Conservation (phyloP, 2,329 filamentous ascomycete genomes). For the Penicillium sp. region DNA sequence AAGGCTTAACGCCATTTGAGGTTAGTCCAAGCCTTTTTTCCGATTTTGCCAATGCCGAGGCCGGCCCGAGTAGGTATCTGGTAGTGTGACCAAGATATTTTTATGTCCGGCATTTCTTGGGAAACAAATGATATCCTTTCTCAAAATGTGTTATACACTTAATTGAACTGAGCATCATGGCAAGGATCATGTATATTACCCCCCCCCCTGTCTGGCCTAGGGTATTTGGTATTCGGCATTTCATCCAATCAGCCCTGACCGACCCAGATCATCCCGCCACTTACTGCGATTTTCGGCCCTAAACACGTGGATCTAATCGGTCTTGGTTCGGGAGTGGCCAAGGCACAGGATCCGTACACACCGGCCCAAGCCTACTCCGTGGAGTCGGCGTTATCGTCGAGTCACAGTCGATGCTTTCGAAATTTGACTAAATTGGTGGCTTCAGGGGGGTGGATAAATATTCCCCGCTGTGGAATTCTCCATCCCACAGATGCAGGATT, state of each 20-base stretch:
- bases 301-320: not conserved
- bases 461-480: not conserved
- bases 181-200: no score
- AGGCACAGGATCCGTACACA: not conserved
- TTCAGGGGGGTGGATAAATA: not conserved
- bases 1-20: not conserved
- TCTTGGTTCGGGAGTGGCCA: conserved; percentile 3
- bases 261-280: not conserved
- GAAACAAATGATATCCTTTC: not conserved
- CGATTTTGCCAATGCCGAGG: not conserved
- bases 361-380: conserved; percentile 4
- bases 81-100: not conserved
- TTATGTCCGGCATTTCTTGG: not conserved
- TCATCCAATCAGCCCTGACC: not conserved
- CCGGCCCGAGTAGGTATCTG: not conserved
- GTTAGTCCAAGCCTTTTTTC: not conserved
- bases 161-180: not conserved
- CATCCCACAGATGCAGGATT: not conserved
- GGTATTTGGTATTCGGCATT: conserved; percentile 1
- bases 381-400: conserved; percentile 8
- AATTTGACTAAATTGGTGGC: not conserved
- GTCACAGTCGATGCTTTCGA: conserved; percentile 1
- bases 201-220: no score
- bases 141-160: no score
- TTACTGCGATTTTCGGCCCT: not conserved